These are phyloP conservation scores for Pichia sp. DNA, from an alignment of 1,139 yeast genomes.

Conservation along the genomic window DNA sequence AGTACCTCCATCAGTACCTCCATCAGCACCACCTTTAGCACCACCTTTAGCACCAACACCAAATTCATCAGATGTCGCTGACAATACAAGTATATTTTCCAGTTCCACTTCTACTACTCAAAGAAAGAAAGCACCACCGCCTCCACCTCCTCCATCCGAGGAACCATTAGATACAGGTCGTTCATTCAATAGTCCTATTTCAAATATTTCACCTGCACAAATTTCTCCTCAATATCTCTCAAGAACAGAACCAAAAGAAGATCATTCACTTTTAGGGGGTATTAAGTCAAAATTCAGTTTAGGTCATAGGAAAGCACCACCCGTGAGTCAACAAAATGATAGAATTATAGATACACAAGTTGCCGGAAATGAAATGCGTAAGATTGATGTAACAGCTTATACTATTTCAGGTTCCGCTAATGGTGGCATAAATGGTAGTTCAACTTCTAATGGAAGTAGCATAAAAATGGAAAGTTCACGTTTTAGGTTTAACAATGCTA, in stretches of 20 bases:
- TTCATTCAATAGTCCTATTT: background rate
- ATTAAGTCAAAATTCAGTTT: constrained; percentile 21
- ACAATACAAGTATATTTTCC: constrained; percentile 3
- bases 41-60: constrained; percentile 21
- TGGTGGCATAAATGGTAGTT: constrained; percentile 1
- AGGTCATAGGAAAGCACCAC: constrained; percentile 23
- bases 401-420: constrained; percentile 36
- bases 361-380: constrained; percentile 45
- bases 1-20: constrained; percentile 6
- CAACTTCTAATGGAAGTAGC: constrained; percentile 14
- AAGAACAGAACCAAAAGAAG: constrained; percentile 8
- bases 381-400: constrained; percentile 51
- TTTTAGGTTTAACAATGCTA: constrained; percentile 62
- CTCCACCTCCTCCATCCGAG: background rate
- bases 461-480: constrained; percentile 59
- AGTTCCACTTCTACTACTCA: constrained; percentile 2
- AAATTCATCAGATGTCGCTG: background rate
- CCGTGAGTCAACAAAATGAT: constrained; percentile 17
- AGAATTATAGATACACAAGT: constrained; percentile 39
- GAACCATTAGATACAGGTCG: background rate
- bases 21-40: background rate
- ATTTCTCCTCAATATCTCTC: background rate
- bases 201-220: background rate
- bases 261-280: constrained; percentile 17
- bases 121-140: background rate